Conservation (phyloP, 2,329 filamentous ascomycete species). For the Eurotiales sp. region DNA sequence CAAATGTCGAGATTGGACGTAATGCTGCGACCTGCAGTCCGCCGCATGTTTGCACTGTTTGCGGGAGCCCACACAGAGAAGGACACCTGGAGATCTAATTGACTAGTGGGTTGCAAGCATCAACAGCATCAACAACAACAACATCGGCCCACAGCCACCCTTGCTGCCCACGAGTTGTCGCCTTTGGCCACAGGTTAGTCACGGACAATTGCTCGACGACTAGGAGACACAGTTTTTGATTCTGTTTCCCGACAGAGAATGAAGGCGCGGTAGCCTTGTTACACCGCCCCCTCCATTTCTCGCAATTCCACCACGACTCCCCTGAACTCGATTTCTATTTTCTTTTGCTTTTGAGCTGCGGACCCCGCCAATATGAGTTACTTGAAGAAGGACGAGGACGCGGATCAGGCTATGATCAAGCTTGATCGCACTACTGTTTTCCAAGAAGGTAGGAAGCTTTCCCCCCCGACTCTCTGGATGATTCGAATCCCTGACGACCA, state of each 20-base stretch:
- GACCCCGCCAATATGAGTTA: constrained; percentile 67
- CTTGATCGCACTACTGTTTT: constrained; percentile 97
- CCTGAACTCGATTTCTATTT: constrained; percentile 15
- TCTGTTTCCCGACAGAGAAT: constrained; percentile 22
- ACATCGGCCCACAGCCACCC: neutral
- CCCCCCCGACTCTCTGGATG: constrained; percentile 21
- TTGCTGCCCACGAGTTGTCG: neutral
- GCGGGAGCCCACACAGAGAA: constrained; percentile 31
- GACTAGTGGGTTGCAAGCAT: neutral
- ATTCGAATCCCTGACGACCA: constrained; percentile 10
- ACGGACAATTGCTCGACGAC: neutral
- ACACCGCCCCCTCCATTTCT: constrained; percentile 20
- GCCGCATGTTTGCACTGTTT: constrained; percentile 41
- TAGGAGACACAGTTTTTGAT: neutral
- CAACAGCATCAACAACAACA: constrained; percentile 10
- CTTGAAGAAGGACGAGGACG: constrained; percentile 99
- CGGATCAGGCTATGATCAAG: constrained; percentile 88
- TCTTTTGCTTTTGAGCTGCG: neutral
- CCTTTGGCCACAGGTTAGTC: neutral
- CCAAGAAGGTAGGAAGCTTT: constrained; percentile 74
- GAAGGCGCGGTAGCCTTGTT: constrained; percentile 24
- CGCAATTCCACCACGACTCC: neutral
- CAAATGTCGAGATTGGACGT: too few relatives aligned
- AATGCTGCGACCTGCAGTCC: constrained; percentile 10
- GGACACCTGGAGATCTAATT: constrained; percentile 35